phyloP scores from a whole-genome alignment of 257 asterid species.

The Jacaranda copaia region DNA sequence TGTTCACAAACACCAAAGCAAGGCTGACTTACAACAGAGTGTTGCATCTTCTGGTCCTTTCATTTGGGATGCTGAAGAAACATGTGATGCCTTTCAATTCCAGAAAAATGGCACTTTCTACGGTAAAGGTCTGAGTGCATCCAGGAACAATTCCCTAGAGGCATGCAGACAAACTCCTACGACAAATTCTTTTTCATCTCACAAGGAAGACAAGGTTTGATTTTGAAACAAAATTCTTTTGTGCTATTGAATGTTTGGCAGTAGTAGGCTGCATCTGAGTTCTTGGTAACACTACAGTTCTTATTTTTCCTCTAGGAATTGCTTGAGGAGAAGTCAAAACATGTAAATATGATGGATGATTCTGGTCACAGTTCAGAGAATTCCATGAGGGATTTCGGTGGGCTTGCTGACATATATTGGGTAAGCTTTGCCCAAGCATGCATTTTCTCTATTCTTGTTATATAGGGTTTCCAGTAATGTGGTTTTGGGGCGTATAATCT shows the following conservation, averaged over 20 bases:
- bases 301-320: constrained; percentile 52
- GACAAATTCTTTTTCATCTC: constrained; percentile 49
- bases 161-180: constrained; percentile 39
- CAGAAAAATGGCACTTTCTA: constrained; percentile 52
- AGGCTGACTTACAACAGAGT: constrained; percentile 51
- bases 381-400: constrained; percentile 64
- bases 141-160: constrained; percentile 42
- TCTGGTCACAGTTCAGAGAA: constrained; percentile 52
- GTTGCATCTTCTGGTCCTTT: constrained; percentile 64
- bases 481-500: constrained; percentile 28
- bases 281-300: constrained; percentile 28
- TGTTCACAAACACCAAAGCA: constrained; percentile 73
- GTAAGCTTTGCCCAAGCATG: constrained; percentile 46
- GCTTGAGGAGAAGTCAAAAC: constrained; percentile 48
- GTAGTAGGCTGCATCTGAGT: constrained; percentile 5
- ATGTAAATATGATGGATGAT: constrained; percentile 44
- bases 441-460: not conserved
- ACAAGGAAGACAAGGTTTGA: constrained; percentile 58
- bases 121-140: constrained; percentile 39
- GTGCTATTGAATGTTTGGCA: constrained; percentile 23
- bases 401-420: constrained; percentile 85
- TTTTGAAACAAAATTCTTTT: constrained; percentile 11
- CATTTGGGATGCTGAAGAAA: constrained; percentile 96
- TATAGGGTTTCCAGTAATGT: not conserved
- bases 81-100: constrained; percentile 92